Conservation (phyloP, 805 yeast species). For the Metschnikowia peoriensis region DNA sequence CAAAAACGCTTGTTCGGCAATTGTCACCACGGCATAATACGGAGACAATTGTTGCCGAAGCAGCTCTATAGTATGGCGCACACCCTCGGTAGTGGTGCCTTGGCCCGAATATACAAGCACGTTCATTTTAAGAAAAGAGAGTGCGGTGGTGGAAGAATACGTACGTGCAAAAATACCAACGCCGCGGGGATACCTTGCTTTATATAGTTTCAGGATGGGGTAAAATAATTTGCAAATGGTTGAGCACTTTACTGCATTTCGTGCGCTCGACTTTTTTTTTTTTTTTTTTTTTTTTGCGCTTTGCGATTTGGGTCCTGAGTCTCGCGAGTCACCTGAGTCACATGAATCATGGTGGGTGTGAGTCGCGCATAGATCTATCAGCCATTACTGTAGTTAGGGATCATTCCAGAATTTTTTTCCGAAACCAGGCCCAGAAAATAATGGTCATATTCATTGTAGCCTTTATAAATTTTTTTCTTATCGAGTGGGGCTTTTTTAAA, state of each 20-base stretch:
- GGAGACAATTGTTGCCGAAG: conserved; percentile 77
- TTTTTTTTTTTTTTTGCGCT: background rate
- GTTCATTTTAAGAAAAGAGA: conserved; percentile 12
- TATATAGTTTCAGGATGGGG: background rate
- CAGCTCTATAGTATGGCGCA: conserved; percentile 77
- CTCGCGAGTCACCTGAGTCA: background rate
- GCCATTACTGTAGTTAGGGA: too few relatives aligned
- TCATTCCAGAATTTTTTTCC: too few relatives aligned
- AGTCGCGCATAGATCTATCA: background rate
- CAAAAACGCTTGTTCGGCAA: conserved; percentile 57
- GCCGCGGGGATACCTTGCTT: too few relatives aligned
- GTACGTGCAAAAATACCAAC: background rate
- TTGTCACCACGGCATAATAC: conserved; percentile 78
- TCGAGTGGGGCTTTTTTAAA: too few relatives aligned
- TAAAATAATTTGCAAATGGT: background rate
- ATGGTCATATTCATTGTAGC: too few relatives aligned
- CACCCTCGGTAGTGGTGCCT: conserved; percentile 86
- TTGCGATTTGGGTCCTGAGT: background rate
- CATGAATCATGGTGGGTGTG: background rate
- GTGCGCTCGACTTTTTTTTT: background rate
- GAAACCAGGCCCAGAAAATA: too few relatives aligned
- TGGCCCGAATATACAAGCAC: conserved; percentile 38
- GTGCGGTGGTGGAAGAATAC: background rate
- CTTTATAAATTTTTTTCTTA: too few relatives aligned
- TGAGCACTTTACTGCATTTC: background rate